Base-by-base conservation (phyloP, 257 asterid species). In the Penstemon davidsonii region DNA sequence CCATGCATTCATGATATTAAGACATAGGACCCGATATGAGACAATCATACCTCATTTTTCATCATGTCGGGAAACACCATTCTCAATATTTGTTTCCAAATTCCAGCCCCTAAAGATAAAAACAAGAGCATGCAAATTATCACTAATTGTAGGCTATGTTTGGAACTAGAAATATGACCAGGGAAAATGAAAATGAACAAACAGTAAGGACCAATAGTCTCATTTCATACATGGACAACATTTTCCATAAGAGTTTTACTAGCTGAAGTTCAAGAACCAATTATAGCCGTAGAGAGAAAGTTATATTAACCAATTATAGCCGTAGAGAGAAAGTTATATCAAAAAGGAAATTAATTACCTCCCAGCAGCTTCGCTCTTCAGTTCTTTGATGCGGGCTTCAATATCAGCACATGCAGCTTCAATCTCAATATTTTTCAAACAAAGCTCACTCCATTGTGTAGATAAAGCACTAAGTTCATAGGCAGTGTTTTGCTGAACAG, bases 361-460 rank as follows among this genome's bases (percentile, higher is more conserved):
- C 50, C 64, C 78, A 62, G 75, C 41, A 75, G 90, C 96, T 78
- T 86, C 92, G 62, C 42, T 78, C 76, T 85, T 89, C 70, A 88
- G 82, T 77, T 73, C 86, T 63, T 76, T 83, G 62, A 84, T 87
- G 42, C 41, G 83, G 54, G 74, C 57, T 84, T 91, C 89, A 64
- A 87, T 75, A 59, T 81, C 82, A 47, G 83, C 84, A 82, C 96
- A 85, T 65, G 95, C 99, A 54, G 87, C 72, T 80, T 91, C 95
- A 53, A 94, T 94, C 79, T 94, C 96, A 62, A 82, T 88, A 81
- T 87, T 94, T 78, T 94, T 94, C 77, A 77, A 43, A 73, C 98
- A 88, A 43, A 94, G 95, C 75, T 94, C 99, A 79, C 87, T 87
- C 97, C 95, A 91, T 84, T 94, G 99, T 58, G 85, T 70, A 62